These are phyloP conservation scores for Termitomyces sp. DNA, from an alignment of 1,284 basidiomycete species.

Conservation along the genomic window DNA sequence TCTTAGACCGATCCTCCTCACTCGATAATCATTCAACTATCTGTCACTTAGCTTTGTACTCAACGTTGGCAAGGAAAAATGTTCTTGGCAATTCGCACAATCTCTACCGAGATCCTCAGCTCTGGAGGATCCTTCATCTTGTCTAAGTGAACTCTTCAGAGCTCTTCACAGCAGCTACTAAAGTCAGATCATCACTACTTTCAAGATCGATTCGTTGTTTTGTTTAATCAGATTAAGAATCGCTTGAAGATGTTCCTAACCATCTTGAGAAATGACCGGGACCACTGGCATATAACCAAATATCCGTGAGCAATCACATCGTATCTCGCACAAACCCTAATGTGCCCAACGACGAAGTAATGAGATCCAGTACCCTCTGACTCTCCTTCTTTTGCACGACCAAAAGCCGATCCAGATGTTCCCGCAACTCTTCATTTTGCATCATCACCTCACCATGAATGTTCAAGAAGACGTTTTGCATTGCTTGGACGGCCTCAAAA, in stretches of 20 bases:
- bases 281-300: no score
- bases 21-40: neutral
- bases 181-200: neutral
- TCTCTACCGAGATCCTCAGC: no score
- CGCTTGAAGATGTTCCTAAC: no score
- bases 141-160: no score
- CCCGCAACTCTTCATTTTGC: constrained; percentile 58
- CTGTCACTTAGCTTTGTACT: neutral
- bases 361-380: constrained; percentile 64
- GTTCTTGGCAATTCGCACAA: neutral
- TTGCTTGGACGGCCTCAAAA: constrained; percentile 93
- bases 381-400: constrained; percentile 70
- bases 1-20: neutral
- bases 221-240: no score
- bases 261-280: no score
- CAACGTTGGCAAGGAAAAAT: neutral
- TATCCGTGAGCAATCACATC: constrained; percentile 21
- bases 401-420: constrained; percentile 52
- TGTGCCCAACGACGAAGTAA: constrained; percentile 67
- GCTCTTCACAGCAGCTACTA: no score
- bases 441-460: constrained; percentile 83
- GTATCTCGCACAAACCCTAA: constrained; percentile 60
- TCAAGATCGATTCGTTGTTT: neutral
- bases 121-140: neutral
- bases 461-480: constrained; percentile 80